Evolutionary conservation across 2,329 filamentous ascomycete species (phyloP), one percentile per base, ranked within the genome.

Genomic region (Fusarium secorum): DNA sequence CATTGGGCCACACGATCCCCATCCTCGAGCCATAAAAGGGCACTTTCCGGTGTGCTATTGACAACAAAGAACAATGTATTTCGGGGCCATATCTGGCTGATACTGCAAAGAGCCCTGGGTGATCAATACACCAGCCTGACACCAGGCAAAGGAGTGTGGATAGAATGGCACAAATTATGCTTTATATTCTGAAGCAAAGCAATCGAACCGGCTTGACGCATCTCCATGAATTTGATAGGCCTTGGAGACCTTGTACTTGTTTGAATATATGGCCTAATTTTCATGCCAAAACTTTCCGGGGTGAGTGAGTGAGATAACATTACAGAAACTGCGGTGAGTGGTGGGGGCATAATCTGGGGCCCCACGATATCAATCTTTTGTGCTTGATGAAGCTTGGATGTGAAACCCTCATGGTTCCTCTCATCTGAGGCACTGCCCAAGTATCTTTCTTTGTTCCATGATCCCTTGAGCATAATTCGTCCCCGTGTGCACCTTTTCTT

Each of bases 341-440:
- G 60, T 54, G 36, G 60, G 68, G 72, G 62, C 42, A 62, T 61
- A 51, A 67, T 46, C 66, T 61, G 76, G 76, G 76, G 76, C 76
- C 76, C 76, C 76, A 65, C 76, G 75, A 77, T 73, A 58, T 63
- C 38, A 18, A 55, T 44, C 24, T 22, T 41, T 28, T 33, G 33
- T 36, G 15, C 24, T 55, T 48, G 32, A 33, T 45, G 20, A 22
- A n/a, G 30, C 44, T 26, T 61, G 15, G n/a, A 15, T 41, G 22
- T 11, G 14, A n/a, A 26, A n/a, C 26, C 22, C 24, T 51, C 28
- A 24, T 36, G 24, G 28, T 36, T 51, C 11, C 7, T 33, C 20
- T 18, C 18, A 20, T 49, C 45, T 8, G n/a, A 9, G 17, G 15
- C 17, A 30, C 18, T 8, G 7, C 32, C 22, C 41, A 13, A 11